phyloP scores from a whole-genome alignment of 1,284 basidiomycete genomes.

The Inonotus obliquus region DNA sequence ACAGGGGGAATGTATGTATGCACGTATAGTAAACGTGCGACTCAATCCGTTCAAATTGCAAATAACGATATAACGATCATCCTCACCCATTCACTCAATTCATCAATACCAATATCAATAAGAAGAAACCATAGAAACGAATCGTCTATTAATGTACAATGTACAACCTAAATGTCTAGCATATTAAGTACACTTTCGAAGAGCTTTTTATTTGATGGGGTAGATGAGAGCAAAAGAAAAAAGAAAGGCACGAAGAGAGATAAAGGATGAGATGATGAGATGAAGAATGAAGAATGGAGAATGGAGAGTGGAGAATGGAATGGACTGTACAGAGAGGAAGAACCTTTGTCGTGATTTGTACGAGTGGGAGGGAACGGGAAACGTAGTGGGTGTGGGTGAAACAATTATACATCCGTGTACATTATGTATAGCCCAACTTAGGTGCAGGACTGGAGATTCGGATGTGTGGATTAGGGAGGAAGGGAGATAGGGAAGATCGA shows the following conservation, averaged over 20 bases:
- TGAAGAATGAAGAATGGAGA: neutral
- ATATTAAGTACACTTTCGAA: neutral
- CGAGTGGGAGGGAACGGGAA: neutral
- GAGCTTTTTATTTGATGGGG: neutral
- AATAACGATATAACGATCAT: no score
- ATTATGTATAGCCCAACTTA: neutral
- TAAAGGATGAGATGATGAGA: no score
- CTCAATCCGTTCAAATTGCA: no score
- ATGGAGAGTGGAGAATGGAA: neutral
- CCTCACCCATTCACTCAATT: no score
- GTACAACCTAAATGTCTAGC: neutral
- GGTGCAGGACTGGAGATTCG: neutral
- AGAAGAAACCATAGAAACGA: neutral
- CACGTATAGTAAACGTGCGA: no score
- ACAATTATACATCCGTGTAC: conserved; percentile 9
- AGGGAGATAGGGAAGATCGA: neutral
- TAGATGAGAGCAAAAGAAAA: no score
- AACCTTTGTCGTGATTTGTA: neutral
- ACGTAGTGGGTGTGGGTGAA: no score
- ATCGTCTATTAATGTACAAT: neutral
- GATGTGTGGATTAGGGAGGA: neutral
- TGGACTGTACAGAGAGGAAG: neutral
- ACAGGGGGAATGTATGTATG: no score
- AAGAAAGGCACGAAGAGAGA: no score
- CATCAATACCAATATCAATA: no score